Evolutionary conservation across 192 early-diverging fungal species (phyloP).

Genomic region (Gaertneriomyces semiglobifer): DNA sequence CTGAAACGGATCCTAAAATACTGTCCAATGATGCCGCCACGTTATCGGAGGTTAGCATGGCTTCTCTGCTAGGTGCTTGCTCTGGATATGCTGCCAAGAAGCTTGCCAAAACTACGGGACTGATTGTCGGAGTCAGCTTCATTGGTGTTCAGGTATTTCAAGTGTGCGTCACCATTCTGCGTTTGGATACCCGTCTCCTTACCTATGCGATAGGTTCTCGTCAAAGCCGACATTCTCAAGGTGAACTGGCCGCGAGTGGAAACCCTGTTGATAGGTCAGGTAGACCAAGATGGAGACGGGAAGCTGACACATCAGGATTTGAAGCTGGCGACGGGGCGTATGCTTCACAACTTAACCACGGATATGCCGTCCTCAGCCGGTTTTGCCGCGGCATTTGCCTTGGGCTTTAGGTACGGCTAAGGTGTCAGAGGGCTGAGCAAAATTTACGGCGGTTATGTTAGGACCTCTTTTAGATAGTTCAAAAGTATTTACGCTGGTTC

Average conservation of each 20-base stretch:
- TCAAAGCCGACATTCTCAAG: slow-evolving; percentile 33
- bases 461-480: neutral
- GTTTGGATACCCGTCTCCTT: neutral
- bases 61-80: slow-evolving; percentile 34
- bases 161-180: slow-evolving; percentile 1
- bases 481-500: too few relatives aligned
- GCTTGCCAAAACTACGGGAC: slow-evolving; percentile 37
- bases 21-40: slow-evolving; percentile 1
- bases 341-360: slow-evolving; percentile 34
- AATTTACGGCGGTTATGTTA: neutral
- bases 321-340: slow-evolving; percentile 13
- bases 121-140: slow-evolving; percentile 38
- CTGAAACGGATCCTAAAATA: too few relatives aligned
- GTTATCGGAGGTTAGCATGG: neutral
- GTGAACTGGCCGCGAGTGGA: slow-evolving; percentile 42
- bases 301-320: slow-evolving; percentile 42
- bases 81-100: slow-evolving; percentile 44
- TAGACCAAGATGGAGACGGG: slow-evolving; percentile 45
- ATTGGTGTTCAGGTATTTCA: slow-evolving; percentile 27
- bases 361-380: slow-evolving; percentile 41
- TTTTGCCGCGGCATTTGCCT: slow-evolving; percentile 37
- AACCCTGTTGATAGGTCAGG: slow-evolving; percentile 15
- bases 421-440: neutral
- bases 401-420: slow-evolving; percentile 44
- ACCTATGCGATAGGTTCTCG: slow-evolving; percentile 21